These are phyloP conservation scores for Colletotrichum abscissum DNA, from an alignment of 2,329 filamentous ascomycete genomes.

Conservation along the genomic window DNA sequence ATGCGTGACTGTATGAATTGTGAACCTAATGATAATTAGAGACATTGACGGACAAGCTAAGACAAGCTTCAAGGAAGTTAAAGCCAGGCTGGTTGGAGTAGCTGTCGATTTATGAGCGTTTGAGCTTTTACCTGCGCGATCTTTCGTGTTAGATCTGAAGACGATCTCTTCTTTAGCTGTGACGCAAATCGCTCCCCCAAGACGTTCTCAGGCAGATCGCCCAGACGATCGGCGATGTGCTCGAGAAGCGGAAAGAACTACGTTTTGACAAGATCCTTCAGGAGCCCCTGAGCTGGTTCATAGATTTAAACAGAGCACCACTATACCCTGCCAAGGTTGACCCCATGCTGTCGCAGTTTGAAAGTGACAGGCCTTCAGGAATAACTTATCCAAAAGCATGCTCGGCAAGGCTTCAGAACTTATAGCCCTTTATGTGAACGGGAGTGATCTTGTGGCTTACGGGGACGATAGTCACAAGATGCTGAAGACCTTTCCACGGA, in stretches of 20 bases:
- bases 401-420: constrained; percentile 32
- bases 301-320: neutral
- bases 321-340: neutral
- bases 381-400: constrained; percentile 20
- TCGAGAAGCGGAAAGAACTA: neutral
- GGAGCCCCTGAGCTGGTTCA: neutral
- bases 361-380: neutral
- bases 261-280: neutral
- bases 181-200: neutral
- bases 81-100: too few relatives aligned
- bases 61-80: too few relatives aligned
- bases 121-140: constrained; percentile 38
- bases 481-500: constrained; percentile 36
- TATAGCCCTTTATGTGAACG: constrained; percentile 32
- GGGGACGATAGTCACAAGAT: constrained; percentile 32
- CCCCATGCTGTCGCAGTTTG: neutral
- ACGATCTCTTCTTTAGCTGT: neutral
- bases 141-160: constrained; percentile 23
- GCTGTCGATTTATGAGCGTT: constrained; percentile 13
- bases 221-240: neutral
- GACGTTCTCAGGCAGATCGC: neutral
- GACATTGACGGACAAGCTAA: too few relatives aligned
- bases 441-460: constrained; percentile 31
- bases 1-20: too few relatives aligned
- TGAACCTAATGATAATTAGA: too few relatives aligned